These are phyloP conservation scores for Paraphaeosphaeria minitans DNA, from an alignment of 2,329 filamentous ascomycete species.

Conservation along the genomic window DNA sequence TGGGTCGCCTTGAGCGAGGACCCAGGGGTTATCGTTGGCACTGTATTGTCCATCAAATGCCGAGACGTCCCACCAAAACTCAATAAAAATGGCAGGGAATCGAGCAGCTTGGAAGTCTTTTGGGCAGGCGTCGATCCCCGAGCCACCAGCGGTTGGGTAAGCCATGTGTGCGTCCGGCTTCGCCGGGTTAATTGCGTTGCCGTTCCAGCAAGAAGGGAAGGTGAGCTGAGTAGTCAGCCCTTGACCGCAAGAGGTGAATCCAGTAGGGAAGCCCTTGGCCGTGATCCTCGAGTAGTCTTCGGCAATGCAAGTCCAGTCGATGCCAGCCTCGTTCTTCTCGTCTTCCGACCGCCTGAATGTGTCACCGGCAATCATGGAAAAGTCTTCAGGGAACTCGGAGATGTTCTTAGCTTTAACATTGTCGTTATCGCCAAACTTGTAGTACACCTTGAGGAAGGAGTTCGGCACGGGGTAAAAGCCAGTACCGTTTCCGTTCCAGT, in stretches of 20 bases:
- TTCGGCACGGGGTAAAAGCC: slow-evolving; percentile 45
- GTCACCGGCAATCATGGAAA: slow-evolving; percentile 46
- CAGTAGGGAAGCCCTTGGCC: slow-evolving; percentile 42
- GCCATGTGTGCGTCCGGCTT: slow-evolving; percentile 46
- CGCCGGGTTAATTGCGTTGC: slow-evolving; percentile 37
- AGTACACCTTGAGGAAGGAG: slow-evolving; percentile 44
- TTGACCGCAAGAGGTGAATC: slow-evolving; percentile 44
- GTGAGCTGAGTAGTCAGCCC: slow-evolving; percentile 44
- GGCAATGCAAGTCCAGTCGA: slow-evolving; percentile 43
- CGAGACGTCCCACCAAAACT: slow-evolving; percentile 47
- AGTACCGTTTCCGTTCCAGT: slow-evolving; percentile 44
- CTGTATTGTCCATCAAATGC: slow-evolving; percentile 42
- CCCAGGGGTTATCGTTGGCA: slow-evolving; percentile 38
- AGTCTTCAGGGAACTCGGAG: slow-evolving; percentile 43
- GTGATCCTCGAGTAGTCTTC: slow-evolving; percentile 29
- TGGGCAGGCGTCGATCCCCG: slow-evolving; percentile 43
- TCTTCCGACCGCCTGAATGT: slow-evolving; percentile 38
- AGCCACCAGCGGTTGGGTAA: slow-evolving; percentile 41
- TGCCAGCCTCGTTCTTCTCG: slow-evolving; percentile 34
- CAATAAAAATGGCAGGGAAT: slow-evolving; percentile 47
- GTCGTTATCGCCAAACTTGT: slow-evolving; percentile 43
- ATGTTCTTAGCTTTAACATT: slow-evolving; percentile 40
- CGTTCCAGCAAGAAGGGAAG: slow-evolving; percentile 48
- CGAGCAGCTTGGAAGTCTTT: slow-evolving; percentile 35
- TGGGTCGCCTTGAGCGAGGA: slow-evolving; percentile 44